Evolutionary conservation across 176 grass and related monocot species (phyloP).

Genomic region (Coix lacrymajobi): DNA sequence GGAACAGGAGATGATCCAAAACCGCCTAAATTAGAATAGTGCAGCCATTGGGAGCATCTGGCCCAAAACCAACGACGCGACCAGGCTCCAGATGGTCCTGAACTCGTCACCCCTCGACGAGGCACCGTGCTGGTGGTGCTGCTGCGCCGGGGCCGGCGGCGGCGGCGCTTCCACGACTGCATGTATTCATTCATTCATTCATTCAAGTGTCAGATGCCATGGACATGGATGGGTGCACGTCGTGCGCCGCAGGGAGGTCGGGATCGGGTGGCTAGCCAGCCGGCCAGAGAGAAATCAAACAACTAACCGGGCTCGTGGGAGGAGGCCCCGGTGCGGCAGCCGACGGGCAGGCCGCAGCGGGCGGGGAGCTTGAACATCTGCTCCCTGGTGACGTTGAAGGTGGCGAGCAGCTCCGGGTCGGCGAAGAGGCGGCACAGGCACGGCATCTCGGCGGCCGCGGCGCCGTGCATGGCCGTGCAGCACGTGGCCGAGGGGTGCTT

Average conservation of each 20-base stretch:
- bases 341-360: slow-evolving; percentile 28
- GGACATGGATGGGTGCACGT: too few relatives aligned
- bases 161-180: slow-evolving; percentile 41
- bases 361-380: slow-evolving; percentile 36
- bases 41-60: neutral
- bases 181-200: neutral
- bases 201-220: neutral
- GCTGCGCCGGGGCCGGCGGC: neutral
- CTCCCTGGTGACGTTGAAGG: slow-evolving; percentile 43
- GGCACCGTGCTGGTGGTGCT: neutral
- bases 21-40: neutral
- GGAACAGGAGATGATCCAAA: neutral
- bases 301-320: slow-evolving; percentile 17
- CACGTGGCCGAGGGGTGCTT: slow-evolving; percentile 26
- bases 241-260: too few relatives aligned
- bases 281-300: neutral
- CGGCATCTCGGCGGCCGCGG: slow-evolving; percentile 19
- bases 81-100: neutral
- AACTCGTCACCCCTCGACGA: neutral
- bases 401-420: slow-evolving; percentile 37
- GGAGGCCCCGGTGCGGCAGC: neutral
- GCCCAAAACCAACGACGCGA: neutral
- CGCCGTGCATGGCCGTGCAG: slow-evolving; percentile 37
- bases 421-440: slow-evolving; percentile 47
- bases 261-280: neutral